phyloP scores from a whole-genome alignment of 2,329 filamentous ascomycete genomes.

The Botrytis hyacinthi region DNA sequence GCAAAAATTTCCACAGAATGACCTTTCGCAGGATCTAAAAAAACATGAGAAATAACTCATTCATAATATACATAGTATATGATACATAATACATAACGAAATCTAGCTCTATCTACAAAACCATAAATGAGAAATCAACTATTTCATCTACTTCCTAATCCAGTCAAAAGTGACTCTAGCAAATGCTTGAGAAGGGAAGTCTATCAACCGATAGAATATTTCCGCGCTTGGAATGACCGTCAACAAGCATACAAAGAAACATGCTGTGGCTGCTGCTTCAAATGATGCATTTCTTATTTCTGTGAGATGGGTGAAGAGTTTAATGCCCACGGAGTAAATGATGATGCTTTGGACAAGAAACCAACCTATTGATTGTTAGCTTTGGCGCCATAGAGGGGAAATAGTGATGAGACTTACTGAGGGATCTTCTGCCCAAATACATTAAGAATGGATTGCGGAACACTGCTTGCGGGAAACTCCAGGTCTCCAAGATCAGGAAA shows the following conservation, averaged over 20 bases:
- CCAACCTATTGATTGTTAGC: slow-evolving; percentile 37
- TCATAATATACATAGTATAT: background rate
- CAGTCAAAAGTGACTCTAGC: slow-evolving; percentile 20
- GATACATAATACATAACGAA: background rate
- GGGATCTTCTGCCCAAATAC: slow-evolving; percentile 44
- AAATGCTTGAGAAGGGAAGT: slow-evolving; percentile 23
- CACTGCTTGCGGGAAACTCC: slow-evolving; percentile 39
- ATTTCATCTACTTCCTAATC: slow-evolving; percentile 14
- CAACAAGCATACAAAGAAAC: slow-evolving; percentile 20
- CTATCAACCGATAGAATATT: slow-evolving; percentile 25
- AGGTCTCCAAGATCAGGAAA: slow-evolving; percentile 44
- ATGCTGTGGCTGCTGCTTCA: slow-evolving; percentile 10
- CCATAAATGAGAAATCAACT: background rate
- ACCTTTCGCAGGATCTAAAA: background rate
- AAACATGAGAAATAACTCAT: background rate
- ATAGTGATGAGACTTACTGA: slow-evolving; percentile 40
- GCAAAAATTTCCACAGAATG: background rate
- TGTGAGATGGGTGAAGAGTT: slow-evolving; percentile 32
- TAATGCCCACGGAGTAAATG: slow-evolving; percentile 45
- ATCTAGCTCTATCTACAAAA: background rate
- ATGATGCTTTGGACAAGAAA: slow-evolving; percentile 45
- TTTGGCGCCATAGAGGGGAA: background rate
- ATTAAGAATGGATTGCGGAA: slow-evolving; percentile 41
- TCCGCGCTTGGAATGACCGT: slow-evolving; percentile 21
- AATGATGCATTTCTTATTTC: background rate